Evolutionary conservation across 2,329 filamentous ascomycete species (phyloP), one percentile per base, ranked within the genome.

Genomic region (Aspergillus sp.): DNA sequence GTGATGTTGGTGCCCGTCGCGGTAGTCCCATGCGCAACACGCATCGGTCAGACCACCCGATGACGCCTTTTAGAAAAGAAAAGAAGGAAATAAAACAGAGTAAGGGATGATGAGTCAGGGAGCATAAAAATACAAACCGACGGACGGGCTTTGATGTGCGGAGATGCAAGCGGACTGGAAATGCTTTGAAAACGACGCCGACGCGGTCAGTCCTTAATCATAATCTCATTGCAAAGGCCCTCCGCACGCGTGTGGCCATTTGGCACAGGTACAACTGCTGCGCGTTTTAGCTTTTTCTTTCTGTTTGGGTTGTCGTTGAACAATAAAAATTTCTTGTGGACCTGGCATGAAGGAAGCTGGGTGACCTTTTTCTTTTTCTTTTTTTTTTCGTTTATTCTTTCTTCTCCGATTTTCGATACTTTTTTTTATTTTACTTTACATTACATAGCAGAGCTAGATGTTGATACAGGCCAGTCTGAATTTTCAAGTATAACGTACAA

Each of bases 401-500:
- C 7, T 14, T 49, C 39, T 10, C 51, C 20, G 45, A 47, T 20
- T 47, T 47, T 20, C 18, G 22, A 47, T 47, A 22, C 11, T 16
- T 47, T 24, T 47, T 24, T 1, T 18, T 46, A 2, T 9, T 20
- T 46, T 6, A 24, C 24, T 46, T 46, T 20, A 10, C 24, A 24
- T 47, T 47, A 47, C 45, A 47, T 47, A 20, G n/a, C 45, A 47
- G n/a, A 22, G 45, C 14, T n/a, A 47, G 45, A 22, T 24, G 18
- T 47, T 47, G 45, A 47, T 24, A 47, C 47, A 53, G 29, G 26
- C 42, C 6, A 49, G 53, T 39, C 22, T 29, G 26, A 18, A 20
- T n/a, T 18, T n/a, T 18, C 45, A 49, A 22, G 51, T 46, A 60
- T 22, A 58, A 20, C 55, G 49, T 62, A 52, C 50, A 58, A 45